phyloP scores from a whole-genome alignment of 2,329 filamentous ascomycete genomes.

The Apiospora sp. region DNA sequence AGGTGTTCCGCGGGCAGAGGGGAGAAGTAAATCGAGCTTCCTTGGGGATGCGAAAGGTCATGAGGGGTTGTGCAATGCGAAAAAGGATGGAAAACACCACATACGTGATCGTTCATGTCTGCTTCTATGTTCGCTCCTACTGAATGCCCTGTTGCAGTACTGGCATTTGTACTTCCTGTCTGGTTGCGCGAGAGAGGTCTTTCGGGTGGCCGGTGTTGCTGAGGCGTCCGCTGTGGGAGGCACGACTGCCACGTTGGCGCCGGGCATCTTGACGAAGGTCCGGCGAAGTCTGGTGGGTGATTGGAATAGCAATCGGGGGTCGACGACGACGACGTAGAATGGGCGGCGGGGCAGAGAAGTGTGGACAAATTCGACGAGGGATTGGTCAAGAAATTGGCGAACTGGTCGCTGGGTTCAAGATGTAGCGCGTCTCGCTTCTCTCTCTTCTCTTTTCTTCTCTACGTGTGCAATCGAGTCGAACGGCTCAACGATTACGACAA shows the following conservation, averaged over 20 bases:
- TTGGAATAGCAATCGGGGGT: conserved; percentile 12
- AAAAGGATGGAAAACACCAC: conserved; percentile 51
- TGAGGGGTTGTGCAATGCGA: conserved; percentile 30
- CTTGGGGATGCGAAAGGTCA: not conserved
- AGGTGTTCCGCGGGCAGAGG: conserved; percentile 26
- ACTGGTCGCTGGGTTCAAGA: conserved; percentile 17
- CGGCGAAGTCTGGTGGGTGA: conserved; percentile 18
- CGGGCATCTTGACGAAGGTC: conserved; percentile 58
- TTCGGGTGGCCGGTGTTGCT: conserved; percentile 77
- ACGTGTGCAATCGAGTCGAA: conserved; percentile 23
- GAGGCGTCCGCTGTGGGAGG: conserved; percentile 63
- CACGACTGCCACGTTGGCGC: conserved; percentile 71
- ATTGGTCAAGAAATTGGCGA: conserved; percentile 20
- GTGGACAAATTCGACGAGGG: not conserved
- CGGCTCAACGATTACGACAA: conserved; percentile 24
- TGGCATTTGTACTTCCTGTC: conserved; percentile 99
- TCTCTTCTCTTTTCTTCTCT: conserved; percentile 23
- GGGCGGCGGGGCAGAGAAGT: not conserved
- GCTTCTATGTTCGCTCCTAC: conserved; percentile 94
- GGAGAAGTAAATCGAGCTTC: conserved; percentile 28
- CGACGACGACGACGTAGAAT: conserved; percentile 7
- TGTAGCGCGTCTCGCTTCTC: conserved; percentile 18
- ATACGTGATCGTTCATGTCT: conserved; percentile 97
- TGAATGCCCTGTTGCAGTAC: conserved; percentile 97
- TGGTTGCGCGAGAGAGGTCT: conserved; percentile 73